Percentiles rank a stretch among this genome's conserved stretches.
Conservation (phyloP, 495 filamentous ascomycete species). For the Penicillium daleae region DNA sequence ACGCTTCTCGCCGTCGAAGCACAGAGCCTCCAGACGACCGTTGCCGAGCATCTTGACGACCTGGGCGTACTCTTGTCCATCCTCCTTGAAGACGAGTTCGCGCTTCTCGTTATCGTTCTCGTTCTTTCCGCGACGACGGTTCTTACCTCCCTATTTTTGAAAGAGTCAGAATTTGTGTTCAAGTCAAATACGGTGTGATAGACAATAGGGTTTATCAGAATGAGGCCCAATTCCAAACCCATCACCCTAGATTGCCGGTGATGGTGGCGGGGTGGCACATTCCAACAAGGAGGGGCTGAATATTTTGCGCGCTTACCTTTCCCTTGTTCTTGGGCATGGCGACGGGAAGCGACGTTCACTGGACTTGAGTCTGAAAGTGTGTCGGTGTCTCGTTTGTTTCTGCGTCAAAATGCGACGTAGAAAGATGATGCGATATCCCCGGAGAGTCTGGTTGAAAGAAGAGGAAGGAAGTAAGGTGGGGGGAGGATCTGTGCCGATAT, state of each 20-base stretch:
- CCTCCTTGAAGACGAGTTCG: slow-evolving; percentile 97
- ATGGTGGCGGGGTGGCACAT: slow-evolving; percentile 32
- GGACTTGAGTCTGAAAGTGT: slow-evolving; percentile 30
- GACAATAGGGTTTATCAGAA: not conserved
- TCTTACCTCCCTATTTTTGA: slow-evolving; percentile 87
- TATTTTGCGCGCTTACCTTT: slow-evolving; percentile 68
- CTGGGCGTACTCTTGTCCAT: slow-evolving; percentile 98
- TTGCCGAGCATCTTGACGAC: slow-evolving; percentile 99
- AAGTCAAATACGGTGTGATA: not conserved
- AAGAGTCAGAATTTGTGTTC: slow-evolving; percentile 28
- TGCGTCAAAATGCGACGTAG: slow-evolving; percentile 16
- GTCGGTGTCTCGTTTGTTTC: slow-evolving; percentile 20
- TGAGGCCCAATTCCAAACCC: not conserved
- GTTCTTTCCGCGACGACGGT: slow-evolving; percentile 98
- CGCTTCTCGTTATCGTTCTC: slow-evolving; percentile 99
- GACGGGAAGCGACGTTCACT: slow-evolving; percentile 37
- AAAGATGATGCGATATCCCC: slow-evolving; percentile 18
- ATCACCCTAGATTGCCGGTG: slow-evolving; percentile 1
- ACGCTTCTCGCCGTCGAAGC: slow-evolving; percentile 86
- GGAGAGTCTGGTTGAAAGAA: slow-evolving; percentile 19
- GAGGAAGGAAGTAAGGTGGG: slow-evolving; percentile 21
- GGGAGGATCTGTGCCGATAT: slow-evolving; percentile 26
- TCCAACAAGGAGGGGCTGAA: slow-evolving; percentile 36
- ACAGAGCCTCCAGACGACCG: slow-evolving; percentile 92
- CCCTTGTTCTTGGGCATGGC: slow-evolving; percentile 98